A percentile compares a stretch with the other conserved stretches of the same genome.
These are phyloP conservation scores for Dittrichia graveolens DNA, from an alignment of 129 eudicot species.

Conservation along the genomic window DNA sequence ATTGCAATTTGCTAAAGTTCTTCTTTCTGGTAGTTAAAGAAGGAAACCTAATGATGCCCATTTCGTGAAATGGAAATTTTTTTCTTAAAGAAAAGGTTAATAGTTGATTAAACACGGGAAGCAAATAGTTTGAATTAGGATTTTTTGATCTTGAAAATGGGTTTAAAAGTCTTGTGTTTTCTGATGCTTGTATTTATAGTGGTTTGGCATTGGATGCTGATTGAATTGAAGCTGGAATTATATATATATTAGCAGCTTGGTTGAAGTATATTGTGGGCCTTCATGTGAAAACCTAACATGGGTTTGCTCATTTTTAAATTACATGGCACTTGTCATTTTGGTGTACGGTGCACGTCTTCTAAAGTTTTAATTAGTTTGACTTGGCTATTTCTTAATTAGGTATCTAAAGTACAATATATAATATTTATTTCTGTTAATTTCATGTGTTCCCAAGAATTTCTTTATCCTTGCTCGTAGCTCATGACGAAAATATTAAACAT, in stretches of 20 bases:
- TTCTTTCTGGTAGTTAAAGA: constrained; percentile 35
- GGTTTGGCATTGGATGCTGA: constrained; percentile 37
- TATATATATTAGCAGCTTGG: constrained; percentile 1
- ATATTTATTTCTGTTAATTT: background rate
- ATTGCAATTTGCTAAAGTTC: constrained; percentile 37
- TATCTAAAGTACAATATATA: constrained; percentile 3
- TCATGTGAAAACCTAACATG: constrained; percentile 42
- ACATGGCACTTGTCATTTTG: constrained; percentile 24
- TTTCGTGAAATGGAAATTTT: background rate
- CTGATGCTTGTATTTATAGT: constrained; percentile 28
- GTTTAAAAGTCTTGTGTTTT: constrained; percentile 3
- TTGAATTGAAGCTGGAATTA: constrained; percentile 10
- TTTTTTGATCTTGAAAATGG: background rate
- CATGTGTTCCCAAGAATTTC: background rate
- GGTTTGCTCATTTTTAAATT: constrained; percentile 21
- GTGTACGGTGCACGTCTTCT: constrained; percentile 39
- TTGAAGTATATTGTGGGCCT: constrained; percentile 27
- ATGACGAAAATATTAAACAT: too few species aligned
- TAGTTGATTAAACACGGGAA: background rate
- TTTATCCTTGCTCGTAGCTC: background rate
- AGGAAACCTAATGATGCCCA: constrained; percentile 43
- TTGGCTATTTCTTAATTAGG: constrained; percentile 11
- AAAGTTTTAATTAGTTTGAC: constrained; percentile 28
- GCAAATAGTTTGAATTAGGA: background rate
- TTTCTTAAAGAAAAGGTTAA: background rate